Evolutionary conservation across 257 asterid genomes (phyloP).

Genomic region (Ilex aquifolium): DNA sequence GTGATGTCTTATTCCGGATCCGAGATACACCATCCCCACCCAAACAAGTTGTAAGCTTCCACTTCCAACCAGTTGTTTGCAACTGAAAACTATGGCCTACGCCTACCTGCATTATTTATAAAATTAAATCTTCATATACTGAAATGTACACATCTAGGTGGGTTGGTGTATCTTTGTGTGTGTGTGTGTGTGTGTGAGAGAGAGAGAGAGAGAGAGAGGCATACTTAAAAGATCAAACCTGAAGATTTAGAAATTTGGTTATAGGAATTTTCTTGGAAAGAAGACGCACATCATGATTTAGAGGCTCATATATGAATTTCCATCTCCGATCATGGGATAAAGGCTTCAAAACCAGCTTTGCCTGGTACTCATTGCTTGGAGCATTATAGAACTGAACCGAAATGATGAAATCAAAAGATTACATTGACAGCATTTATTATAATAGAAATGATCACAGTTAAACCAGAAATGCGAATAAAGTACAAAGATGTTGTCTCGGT

Average conservation of each 20-base stretch:
- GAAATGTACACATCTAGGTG: background rate
- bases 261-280: conserved; percentile 89
- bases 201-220: conserved; percentile 6
- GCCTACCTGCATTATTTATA: conserved; percentile 62
- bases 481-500: background rate
- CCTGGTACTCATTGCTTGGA: conserved; percentile 79
- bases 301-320: conserved; percentile 86
- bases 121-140: background rate
- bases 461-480: background rate
- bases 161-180: background rate
- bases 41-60: conserved; percentile 79
- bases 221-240: conserved; percentile 38
- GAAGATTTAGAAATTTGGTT: conserved; percentile 83
- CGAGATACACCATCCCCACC: conserved; percentile 87
- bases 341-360: conserved; percentile 89
- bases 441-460: background rate
- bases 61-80: conserved; percentile 97
- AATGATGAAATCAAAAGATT: conserved; percentile 3
- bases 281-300: conserved; percentile 79
- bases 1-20: conserved; percentile 56
- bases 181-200: background rate
- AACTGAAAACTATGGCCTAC: conserved; percentile 88
- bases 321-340: conserved; percentile 73
- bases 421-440: background rate
- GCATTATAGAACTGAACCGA: conserved; percentile 65